A percentile compares a stretch with the other conserved stretches of the same genome.
These are phyloP conservation scores for Piper longum DNA, from an alignment of 164 flowering plant genomes.

Conservation along the genomic window DNA sequence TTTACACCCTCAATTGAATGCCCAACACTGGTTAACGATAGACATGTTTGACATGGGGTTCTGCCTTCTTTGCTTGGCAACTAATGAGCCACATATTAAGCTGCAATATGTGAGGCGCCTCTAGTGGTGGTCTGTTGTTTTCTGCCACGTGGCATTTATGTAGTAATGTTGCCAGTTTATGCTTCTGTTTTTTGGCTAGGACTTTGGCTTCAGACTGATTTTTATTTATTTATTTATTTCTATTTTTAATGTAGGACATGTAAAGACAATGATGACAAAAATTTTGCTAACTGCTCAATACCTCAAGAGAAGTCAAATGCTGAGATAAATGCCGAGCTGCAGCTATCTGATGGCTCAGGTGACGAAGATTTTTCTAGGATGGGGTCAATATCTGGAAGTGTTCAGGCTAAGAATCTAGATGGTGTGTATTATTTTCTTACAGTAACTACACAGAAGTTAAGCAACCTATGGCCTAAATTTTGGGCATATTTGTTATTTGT, in stretches of 20 bases:
- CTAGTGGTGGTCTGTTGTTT: too few relatives aligned
- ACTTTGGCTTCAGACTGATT: neutral
- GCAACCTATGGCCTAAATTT: neutral
- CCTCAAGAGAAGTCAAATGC: constrained; percentile 93
- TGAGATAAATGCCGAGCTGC: constrained; percentile 85
- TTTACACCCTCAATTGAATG: too few relatives aligned
- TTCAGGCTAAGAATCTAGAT: constrained; percentile 16
- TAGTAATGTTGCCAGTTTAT: too few relatives aligned
- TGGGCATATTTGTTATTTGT: neutral
- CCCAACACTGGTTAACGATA: too few relatives aligned
- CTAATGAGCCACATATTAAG: too few relatives aligned
- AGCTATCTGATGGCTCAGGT: constrained; percentile 64
- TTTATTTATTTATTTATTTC: too few relatives aligned
- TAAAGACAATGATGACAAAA: constrained; percentile 67
- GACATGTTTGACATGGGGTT: too few relatives aligned
- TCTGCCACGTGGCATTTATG: too few relatives aligned
- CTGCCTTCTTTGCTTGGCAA: too few relatives aligned
- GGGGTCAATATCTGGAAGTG: constrained; percentile 14
- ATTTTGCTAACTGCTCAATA: constrained; percentile 76
- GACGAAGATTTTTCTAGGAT: constrained; percentile 49
- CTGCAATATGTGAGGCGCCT: too few relatives aligned
- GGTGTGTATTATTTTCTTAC: constrained; percentile 21
- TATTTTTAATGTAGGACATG: constrained; percentile 49
- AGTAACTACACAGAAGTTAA: too few relatives aligned
- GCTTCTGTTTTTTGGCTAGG: too few relatives aligned